Percentiles rank a stretch among this genome's conserved stretches.
phyloP scores from a whole-genome alignment of 306 rosid genomes.

The Chamaecrista fasciculata region DNA sequence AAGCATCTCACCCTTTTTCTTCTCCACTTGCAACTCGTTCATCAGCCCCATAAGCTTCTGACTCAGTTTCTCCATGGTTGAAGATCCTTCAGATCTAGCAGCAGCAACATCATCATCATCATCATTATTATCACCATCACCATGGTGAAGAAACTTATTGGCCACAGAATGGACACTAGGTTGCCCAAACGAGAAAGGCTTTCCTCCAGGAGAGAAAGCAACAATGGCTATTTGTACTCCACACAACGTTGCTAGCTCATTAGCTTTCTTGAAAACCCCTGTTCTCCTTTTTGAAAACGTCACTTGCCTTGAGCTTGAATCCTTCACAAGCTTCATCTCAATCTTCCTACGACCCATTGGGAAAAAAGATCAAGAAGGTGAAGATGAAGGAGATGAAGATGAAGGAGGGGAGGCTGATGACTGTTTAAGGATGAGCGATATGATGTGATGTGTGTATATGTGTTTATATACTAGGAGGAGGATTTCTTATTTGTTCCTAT shows the following conservation, averaged over 20 bases:
- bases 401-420: background rate
- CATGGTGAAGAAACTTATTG: conserved; percentile 25
- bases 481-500: background rate
- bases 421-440: background rate
- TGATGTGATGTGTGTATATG: background rate
- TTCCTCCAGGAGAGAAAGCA: conserved; percentile 50
- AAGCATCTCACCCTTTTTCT: conserved; percentile 35
- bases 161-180: conserved; percentile 37
- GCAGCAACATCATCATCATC: background rate
- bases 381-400: background rate
- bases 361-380: too few relatives aligned
- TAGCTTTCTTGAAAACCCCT: conserved; percentile 61
- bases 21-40: conserved; percentile 28
- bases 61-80: conserved; percentile 32
- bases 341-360: conserved; percentile 52
- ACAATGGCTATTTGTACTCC: conserved; percentile 49
- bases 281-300: conserved; percentile 61
- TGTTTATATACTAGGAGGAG: too few relatives aligned
- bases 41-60: conserved; percentile 19
- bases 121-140: background rate
- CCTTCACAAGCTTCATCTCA: conserved; percentile 48
- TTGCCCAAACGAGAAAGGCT: conserved; percentile 61
- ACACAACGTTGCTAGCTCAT: conserved; percentile 56
- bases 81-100: too few relatives aligned
- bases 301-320: conserved; percentile 53